These are phyloP conservation scores for Blepharisma undulans DNA, from an alignment of 169 alveolate species.

Conservation along the genomic window DNA sequence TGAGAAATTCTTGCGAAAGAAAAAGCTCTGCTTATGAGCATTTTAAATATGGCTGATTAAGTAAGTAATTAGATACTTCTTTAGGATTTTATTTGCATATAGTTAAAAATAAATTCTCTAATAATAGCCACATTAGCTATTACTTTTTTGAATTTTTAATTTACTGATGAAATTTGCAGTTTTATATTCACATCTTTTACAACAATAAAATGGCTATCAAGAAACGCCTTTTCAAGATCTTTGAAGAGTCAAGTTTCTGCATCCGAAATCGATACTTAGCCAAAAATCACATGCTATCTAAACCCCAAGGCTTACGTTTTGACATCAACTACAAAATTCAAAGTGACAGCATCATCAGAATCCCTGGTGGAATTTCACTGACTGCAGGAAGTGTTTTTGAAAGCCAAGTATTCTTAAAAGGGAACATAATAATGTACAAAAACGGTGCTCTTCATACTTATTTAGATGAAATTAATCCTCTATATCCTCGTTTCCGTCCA, in stretches of 20 bases:
- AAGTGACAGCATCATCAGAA: background rate
- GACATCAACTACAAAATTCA: background rate
- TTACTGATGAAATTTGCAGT: background rate
- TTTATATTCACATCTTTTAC: background rate
- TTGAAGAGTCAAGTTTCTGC: constrained; percentile 23
- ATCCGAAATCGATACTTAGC: background rate
- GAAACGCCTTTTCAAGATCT: constrained; percentile 4
- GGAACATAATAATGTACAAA: background rate
- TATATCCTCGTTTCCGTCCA: background rate
- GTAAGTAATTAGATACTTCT: background rate
- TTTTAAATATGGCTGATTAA: background rate
- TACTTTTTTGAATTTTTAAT: no score
- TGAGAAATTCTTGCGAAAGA: background rate
- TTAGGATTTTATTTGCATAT: no score
- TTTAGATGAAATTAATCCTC: background rate
- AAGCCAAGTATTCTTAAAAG: background rate
- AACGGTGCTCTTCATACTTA: background rate
- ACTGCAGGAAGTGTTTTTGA: background rate
- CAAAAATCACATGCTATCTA: background rate
- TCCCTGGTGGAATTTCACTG: background rate
- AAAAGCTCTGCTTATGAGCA: background rate
- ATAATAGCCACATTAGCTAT: no score
- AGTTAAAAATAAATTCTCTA: background rate
- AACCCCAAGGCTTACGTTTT: background rate
- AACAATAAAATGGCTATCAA: constrained; percentile 1